Conservation (phyloP, 2,329 filamentous ascomycete genomes). For the Xylariaceae sp. region DNA sequence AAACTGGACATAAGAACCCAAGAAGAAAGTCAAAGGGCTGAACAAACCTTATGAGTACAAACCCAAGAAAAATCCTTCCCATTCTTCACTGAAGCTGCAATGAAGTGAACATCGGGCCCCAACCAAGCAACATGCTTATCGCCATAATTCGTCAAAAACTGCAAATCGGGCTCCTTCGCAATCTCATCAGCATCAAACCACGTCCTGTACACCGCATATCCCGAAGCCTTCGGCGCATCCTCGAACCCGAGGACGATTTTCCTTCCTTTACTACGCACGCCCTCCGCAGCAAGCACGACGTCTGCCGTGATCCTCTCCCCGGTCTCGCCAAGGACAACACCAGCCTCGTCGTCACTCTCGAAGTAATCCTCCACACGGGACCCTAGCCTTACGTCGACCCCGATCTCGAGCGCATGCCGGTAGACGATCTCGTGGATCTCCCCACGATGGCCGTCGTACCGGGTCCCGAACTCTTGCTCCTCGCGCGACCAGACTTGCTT, state of each 20-base stretch:
- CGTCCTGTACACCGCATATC: slow-evolving; percentile 43
- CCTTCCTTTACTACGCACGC: slow-evolving; percentile 43
- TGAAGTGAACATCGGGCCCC: slow-evolving; percentile 49
- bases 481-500: slow-evolving; percentile 41
- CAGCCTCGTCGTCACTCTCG: slow-evolving; percentile 31
- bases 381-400: slow-evolving; percentile 45
- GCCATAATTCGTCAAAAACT: slow-evolving; percentile 44
- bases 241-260: slow-evolving; percentile 44
- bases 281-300: slow-evolving; percentile 40
- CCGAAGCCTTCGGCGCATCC: slow-evolving; percentile 39
- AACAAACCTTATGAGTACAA: slow-evolving; percentile 44
- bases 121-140: slow-evolving; percentile 52
- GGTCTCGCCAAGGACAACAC: slow-evolving; percentile 21
- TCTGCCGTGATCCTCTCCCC: slow-evolving; percentile 39
- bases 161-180: slow-evolving; percentile 40
- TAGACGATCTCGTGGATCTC: slow-evolving; percentile 51
- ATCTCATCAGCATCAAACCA: slow-evolving; percentile 44
- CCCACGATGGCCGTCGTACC: slow-evolving; percentile 51
- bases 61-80: slow-evolving; percentile 53
- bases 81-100: slow-evolving; percentile 49
- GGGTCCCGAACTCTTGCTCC: slow-evolving; percentile 39
- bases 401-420: slow-evolving; percentile 47
- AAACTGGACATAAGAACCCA: neutral
- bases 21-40: neutral
- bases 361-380: slow-evolving; percentile 44